These are phyloP conservation scores for Neurospora sp. DNA, from an alignment of 495 filamentous ascomycete genomes.

Conservation along the genomic window DNA sequence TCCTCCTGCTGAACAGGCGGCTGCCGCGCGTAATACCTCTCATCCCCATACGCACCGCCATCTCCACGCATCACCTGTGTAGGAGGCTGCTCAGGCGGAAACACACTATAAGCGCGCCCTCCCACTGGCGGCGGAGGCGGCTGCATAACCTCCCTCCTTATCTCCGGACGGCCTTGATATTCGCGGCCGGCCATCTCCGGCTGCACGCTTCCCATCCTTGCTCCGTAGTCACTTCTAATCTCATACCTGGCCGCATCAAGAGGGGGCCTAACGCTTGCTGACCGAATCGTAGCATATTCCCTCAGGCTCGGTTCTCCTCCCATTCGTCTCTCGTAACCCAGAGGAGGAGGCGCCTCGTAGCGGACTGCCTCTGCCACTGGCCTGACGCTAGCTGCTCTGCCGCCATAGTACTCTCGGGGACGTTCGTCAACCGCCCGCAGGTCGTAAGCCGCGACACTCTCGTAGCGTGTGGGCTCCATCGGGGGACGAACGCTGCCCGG, in stretches of 20 bases:
- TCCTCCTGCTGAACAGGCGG: conserved; percentile 15
- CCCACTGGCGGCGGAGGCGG: conserved; percentile 13
- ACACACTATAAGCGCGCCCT: conserved; percentile 34
- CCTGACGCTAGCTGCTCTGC: conserved; percentile 46
- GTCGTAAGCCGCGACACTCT: conserved; percentile 13
- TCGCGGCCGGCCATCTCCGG: conserved; percentile 32
- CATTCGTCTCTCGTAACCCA: conserved; percentile 35
- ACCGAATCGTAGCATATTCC: conserved; percentile 18
- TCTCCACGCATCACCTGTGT: conserved; percentile 23
- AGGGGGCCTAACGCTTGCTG: conserved; percentile 18
- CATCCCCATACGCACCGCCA: conserved; percentile 25
- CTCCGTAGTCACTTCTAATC: conserved; percentile 11
- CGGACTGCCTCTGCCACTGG: conserved; percentile 35
- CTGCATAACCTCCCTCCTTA: conserved; percentile 26
- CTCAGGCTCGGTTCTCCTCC: conserved; percentile 25
- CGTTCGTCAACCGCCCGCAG: conserved; percentile 25
- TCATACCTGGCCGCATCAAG: conserved; percentile 13
- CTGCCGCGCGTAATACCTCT: conserved; percentile 19
- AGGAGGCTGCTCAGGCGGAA: conserved; percentile 13
- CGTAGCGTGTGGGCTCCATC: conserved; percentile 7
- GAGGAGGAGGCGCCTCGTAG: conserved; percentile 38
- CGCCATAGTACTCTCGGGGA: conserved; percentile 36
- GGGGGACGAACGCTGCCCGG: conserved; percentile 47
- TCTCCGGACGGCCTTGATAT: conserved; percentile 27
- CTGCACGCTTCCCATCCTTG: conserved; percentile 25